Percentiles rank a stretch among this genome's conserved stretches.
phyloP scores from a whole-genome alignment of 805 yeast genomes.

The Yarrowia divulgata region DNA sequence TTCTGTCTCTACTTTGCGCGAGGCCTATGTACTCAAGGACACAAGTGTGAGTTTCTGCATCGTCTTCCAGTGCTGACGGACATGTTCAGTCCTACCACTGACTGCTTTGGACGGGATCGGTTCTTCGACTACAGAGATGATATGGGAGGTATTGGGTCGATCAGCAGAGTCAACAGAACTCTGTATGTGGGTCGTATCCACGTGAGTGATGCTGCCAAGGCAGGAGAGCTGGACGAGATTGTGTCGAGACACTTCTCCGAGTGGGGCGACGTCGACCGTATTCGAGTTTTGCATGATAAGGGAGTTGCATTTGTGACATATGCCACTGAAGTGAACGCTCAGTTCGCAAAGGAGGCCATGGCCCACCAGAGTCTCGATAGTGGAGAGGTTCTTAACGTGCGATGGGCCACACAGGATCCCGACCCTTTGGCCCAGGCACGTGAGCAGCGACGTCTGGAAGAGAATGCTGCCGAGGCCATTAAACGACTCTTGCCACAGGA shows the following conservation, averaged over 20 bases:
- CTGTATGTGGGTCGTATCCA: constrained; percentile 72
- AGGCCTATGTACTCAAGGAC: constrained; percentile 85
- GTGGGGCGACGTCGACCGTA: constrained; percentile 76
- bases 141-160: constrained; percentile 92
- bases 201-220: constrained; percentile 49
- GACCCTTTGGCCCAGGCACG: constrained; percentile 67
- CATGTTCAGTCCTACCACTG: constrained; percentile 66
- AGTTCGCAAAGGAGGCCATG: constrained; percentile 96
- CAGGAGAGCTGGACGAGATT: constrained; percentile 52
- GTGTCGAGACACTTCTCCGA: constrained; percentile 64
- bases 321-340: constrained; percentile 74
- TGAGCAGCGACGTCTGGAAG: constrained; percentile 59
- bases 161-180: constrained; percentile 72
- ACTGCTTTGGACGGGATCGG: constrained; percentile 93
- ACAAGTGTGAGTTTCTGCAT: constrained; percentile 77
- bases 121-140: constrained; percentile 84
- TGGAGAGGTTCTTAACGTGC: constrained; percentile 69
- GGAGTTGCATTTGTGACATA: constrained; percentile 82
- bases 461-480: constrained; percentile 58
- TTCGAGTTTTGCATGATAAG: constrained; percentile 65
- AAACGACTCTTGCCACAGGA: constrained; percentile 55
- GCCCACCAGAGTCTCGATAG: constrained; percentile 75
- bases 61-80: constrained; percentile 73
- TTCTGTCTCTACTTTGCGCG: constrained; percentile 87
- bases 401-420: constrained; percentile 94